Percentiles rank a stretch among this genome's conserved stretches.
Evolutionary conservation across 2,329 filamentous ascomycete genomes (phyloP).

Genomic region (Sporothrix humicola): DNA sequence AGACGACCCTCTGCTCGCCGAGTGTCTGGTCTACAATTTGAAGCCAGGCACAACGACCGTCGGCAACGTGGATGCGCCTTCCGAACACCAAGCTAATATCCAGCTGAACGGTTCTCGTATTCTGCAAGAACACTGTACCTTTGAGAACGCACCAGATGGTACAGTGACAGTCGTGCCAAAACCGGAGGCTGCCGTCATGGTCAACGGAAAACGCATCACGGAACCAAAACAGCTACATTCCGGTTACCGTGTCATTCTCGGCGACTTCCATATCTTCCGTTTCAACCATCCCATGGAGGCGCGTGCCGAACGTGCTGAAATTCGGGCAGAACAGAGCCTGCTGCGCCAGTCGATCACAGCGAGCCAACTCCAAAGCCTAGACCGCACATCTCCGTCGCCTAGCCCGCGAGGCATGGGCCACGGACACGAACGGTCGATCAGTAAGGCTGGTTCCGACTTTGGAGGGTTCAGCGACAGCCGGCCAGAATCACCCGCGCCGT

Average conservation of each 20-base stretch:
- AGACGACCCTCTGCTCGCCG: conserved; percentile 89
- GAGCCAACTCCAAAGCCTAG: conserved; percentile 65
- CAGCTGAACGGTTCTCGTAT: conserved; percentile 93
- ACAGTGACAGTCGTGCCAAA: conserved; percentile 88
- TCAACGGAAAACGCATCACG: conserved; percentile 89
- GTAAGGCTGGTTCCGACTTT: conserved; percentile 77
- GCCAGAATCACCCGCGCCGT: conserved; percentile 78
- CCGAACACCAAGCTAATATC: conserved; percentile 79
- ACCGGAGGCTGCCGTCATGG: conserved; percentile 96
- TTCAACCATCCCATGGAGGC: conserved; percentile 99
- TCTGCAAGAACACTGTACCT: conserved; percentile 87
- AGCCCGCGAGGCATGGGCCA: conserved; percentile 56
- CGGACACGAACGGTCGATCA: conserved; percentile 81
- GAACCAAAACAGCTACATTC: conserved; percentile 86
- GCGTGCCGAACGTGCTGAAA: conserved; percentile 85
- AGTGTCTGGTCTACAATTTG: conserved; percentile 97
- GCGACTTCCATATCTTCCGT: conserved; percentile 97
- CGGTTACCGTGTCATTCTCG: conserved; percentile 91
- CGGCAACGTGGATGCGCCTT: conserved; percentile 87
- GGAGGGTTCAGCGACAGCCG: conserved; percentile 63
- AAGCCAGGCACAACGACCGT: conserved; percentile 95
- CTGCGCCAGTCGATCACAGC: conserved; percentile 80
- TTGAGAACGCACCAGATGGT: conserved; percentile 86
- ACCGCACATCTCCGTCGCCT: conserved; percentile 61
- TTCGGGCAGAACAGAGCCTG: conserved; percentile 77